These are phyloP conservation scores for Vaccinium macrocarpon DNA, from an alignment of 148 eudicot genomes.

Conservation along the genomic window DNA sequence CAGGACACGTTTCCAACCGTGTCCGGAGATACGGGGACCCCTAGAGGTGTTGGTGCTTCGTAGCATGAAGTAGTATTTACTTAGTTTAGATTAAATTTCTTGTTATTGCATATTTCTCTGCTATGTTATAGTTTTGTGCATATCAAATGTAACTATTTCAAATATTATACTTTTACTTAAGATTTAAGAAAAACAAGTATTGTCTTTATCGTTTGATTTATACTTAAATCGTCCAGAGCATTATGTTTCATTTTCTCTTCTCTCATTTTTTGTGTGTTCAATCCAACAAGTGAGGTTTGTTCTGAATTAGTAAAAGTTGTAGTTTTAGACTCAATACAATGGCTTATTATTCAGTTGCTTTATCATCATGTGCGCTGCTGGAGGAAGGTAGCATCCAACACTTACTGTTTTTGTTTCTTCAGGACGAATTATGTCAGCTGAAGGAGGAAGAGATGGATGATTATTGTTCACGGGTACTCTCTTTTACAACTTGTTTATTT, in stretches of 20 bases:
- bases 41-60: no score
- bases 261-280: neutral
- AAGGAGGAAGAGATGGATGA: slow-evolving; percentile 97
- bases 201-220: neutral
- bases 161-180: neutral
- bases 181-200: neutral
- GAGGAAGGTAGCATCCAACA: neutral
- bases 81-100: neutral
- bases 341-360: slow-evolving; percentile 15
- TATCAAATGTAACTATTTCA: neutral
- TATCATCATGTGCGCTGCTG: neutral
- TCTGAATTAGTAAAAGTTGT: neutral
- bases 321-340: neutral
- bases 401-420: slow-evolving; percentile 20
- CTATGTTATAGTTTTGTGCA: neutral
- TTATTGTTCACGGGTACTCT: slow-evolving; percentile 75
- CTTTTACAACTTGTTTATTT: slow-evolving; percentile 16
- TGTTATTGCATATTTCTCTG: neutral
- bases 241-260: slow-evolving; percentile 4
- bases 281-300: neutral
- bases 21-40: no score
- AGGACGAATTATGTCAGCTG: slow-evolving; percentile 96
- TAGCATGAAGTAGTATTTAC: neutral
- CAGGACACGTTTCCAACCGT: no score
- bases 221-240: neutral